Conservation (phyloP, 805 yeast species). For the Diddensiella caesifluorescens region DNA sequence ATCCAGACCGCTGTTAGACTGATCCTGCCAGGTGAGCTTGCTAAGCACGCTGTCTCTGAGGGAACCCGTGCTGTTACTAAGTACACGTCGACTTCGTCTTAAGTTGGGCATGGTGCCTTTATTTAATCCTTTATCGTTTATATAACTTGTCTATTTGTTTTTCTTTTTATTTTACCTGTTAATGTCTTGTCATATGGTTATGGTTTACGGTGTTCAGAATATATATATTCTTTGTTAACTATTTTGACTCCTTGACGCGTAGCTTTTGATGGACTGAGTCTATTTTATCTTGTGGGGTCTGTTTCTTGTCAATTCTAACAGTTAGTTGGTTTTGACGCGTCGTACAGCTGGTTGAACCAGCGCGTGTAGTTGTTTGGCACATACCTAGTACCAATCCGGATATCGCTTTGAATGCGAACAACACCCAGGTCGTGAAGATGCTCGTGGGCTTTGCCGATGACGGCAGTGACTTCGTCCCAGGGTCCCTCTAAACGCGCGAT, state of each 20-base stretch:
- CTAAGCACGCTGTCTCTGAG: constrained; percentile 97
- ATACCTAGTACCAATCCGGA: constrained; percentile 70
- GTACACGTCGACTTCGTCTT: constrained; percentile 59
- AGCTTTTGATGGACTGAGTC: constrained; percentile 42
- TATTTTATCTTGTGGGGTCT: constrained; percentile 67
- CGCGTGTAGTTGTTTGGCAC: no score
- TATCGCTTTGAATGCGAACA: constrained; percentile 76
- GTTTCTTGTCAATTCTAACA: constrained; percentile 65
- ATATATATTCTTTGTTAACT: neutral
- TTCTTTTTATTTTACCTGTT: neutral
- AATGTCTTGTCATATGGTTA: constrained; percentile 4
- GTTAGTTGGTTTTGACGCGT: neutral
- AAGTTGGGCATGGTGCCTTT: neutral
- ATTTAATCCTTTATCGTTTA: neutral
- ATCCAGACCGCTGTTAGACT: constrained; percentile 98
- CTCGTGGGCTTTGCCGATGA: constrained; percentile 75
- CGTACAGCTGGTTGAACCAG: no score
- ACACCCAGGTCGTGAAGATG: constrained; percentile 66
- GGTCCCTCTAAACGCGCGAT: constrained; percentile 53
- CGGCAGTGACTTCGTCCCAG: constrained; percentile 81
- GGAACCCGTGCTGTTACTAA: constrained; percentile 98
- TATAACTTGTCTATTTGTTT: neutral
- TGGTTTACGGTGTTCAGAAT: neutral
- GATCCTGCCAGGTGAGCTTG: constrained; percentile 97
- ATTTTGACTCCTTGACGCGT: neutral